These are phyloP conservation scores for Nemania sp. DNA, from an alignment of 2,329 filamentous ascomycete genomes.

Conservation along the genomic window DNA sequence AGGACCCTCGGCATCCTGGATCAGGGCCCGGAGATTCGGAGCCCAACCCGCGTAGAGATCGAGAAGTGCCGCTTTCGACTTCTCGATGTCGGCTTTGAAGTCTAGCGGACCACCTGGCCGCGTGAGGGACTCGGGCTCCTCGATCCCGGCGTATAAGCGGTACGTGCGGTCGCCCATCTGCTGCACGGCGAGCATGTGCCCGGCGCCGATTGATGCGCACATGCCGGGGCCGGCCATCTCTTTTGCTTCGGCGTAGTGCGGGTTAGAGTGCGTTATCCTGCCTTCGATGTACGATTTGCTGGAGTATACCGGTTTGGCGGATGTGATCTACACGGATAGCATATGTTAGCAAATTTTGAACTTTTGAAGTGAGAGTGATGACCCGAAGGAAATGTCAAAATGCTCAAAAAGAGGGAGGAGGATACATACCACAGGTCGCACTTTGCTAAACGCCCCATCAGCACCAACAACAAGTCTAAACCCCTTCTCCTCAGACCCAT, in stretches of 20 bases:
- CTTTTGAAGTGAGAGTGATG: too few species aligned
- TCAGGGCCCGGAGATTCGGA: conserved; percentile 1
- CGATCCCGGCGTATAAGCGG: conserved; percentile 17
- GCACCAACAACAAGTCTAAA: conserved; percentile 43
- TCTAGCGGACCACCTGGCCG: conserved; percentile 2
- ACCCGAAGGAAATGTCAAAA: neutral
- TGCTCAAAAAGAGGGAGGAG: neutral
- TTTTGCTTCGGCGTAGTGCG: conserved; percentile 14
- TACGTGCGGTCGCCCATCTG: conserved; percentile 17
- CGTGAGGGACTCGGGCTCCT: conserved; percentile 4
- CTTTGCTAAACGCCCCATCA: conserved; percentile 44
- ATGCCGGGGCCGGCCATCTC: conserved; percentile 11
- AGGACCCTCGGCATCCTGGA: conserved; percentile 14
- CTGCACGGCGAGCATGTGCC: conserved; percentile 7
- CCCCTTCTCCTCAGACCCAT: conserved; percentile 18
- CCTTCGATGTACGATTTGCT: conserved; percentile 20
- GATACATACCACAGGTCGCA: conserved; percentile 31
- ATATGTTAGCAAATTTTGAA: neutral
- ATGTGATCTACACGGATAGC: conserved; percentile 17
- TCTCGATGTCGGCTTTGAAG: conserved; percentile 2
- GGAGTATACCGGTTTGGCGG: conserved; percentile 18
- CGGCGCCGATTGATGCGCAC: neutral
- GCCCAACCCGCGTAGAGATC: conserved; percentile 5
- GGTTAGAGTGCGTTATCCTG: conserved; percentile 5
- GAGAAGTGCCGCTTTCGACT: neutral